Evolutionary conservation across 108 stramenopile species (phyloP).

Genomic region (Pseudonitzschia multiseries): DNA sequence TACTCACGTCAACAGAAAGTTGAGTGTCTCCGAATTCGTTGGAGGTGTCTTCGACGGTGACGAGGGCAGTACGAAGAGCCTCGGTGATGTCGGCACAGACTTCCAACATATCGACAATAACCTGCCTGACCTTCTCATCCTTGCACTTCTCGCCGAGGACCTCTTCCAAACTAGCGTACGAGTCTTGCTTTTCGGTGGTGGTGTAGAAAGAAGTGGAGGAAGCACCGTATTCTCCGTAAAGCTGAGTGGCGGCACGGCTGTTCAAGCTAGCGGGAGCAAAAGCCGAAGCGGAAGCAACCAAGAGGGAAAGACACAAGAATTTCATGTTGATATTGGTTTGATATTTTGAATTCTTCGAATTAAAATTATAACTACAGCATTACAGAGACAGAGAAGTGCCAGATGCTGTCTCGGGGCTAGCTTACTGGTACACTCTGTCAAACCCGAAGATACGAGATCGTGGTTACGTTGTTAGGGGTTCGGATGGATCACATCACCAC

Average conservation of each 20-base stretch:
- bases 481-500: not conserved
- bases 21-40: constrained; percentile 75
- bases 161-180: constrained; percentile 54
- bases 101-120: constrained; percentile 61
- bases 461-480: not conserved
- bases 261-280: constrained; percentile 24
- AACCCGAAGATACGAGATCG: not conserved
- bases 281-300: constrained; percentile 25
- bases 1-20: constrained; percentile 60
- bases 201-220: constrained; percentile 59
- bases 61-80: constrained; percentile 59
- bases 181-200: constrained; percentile 56
- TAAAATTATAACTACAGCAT: constrained; percentile 4
- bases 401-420: not conserved
- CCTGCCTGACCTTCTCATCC: constrained; percentile 40
- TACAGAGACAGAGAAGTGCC: not conserved
- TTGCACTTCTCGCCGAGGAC: constrained; percentile 49
- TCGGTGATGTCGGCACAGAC: constrained; percentile 70
- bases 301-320: constrained; percentile 13
- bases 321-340: constrained; percentile 22
- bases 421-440: not conserved
- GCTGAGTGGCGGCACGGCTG: constrained; percentile 16
- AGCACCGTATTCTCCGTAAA: constrained; percentile 50
- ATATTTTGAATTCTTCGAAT: not conserved
- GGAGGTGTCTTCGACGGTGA: constrained; percentile 63